Evolutionary conservation across 768 basidiomycete genomes (phyloP).

Genomic region (Royoungia palumana): DNA sequence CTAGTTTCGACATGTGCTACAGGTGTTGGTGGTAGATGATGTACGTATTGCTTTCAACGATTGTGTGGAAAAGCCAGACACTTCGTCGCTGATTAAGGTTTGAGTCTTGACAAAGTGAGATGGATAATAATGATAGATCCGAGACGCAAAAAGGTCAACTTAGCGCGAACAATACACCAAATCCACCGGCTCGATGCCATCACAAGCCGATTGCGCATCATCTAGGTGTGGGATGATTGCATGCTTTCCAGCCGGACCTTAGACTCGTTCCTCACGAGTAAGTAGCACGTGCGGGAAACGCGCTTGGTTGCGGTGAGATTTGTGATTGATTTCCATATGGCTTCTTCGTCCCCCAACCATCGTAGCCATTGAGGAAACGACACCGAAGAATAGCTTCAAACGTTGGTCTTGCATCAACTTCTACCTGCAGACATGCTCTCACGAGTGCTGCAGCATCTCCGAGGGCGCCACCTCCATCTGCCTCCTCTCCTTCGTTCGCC

Average conservation of each 20-base stretch:
- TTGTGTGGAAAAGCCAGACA: constrained; percentile 5
- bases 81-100: constrained; percentile 7
- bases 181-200: constrained; percentile 13
- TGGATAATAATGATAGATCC: constrained; percentile 9
- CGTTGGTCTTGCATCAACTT: constrained; percentile 72
- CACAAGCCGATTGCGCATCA: background rate
- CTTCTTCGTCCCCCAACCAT: constrained; percentile 61
- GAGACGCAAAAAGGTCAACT: constrained; percentile 6
- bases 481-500: constrained; percentile 69
- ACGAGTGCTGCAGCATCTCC: constrained; percentile 86
- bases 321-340: constrained; percentile 28
- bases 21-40: too few species aligned
- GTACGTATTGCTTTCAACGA: constrained; percentile 6
- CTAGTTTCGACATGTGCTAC: background rate
- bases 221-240: background rate
- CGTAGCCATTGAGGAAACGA: constrained; percentile 73
- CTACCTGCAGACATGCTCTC: constrained; percentile 78
- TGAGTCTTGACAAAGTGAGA: constrained; percentile 10
- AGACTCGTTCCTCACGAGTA: constrained; percentile 20
- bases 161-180: constrained; percentile 6
- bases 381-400: constrained; percentile 80
- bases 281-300: constrained; percentile 29
- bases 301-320: constrained; percentile 28
- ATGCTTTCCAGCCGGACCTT: constrained; percentile 4
- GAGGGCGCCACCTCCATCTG: constrained; percentile 79